Conservation (phyloP, 495 filamentous ascomycete species). For the Aspergillus nidulans region DNA sequence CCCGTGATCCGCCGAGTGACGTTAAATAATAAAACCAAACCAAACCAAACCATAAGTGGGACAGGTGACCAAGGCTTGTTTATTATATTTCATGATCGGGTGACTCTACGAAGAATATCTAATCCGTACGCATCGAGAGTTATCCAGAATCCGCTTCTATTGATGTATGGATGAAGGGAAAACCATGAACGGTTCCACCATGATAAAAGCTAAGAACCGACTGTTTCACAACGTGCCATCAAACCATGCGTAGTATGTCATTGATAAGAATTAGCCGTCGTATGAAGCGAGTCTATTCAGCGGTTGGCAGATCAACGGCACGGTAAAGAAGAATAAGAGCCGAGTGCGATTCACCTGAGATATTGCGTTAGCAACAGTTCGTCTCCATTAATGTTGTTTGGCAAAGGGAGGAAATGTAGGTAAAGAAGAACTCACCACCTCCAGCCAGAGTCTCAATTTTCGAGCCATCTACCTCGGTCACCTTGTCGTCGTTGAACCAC, state of each 20-base stretch:
- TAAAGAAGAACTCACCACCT: conserved; percentile 59
- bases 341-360: conserved; percentile 78
- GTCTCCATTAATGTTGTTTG: background rate
- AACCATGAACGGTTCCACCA: background rate
- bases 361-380: background rate
- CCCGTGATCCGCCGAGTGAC: no score
- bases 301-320: conserved; percentile 64
- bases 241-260: background rate
- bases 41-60: no score
- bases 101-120: background rate
- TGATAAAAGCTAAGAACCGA: background rate
- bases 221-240: background rate
- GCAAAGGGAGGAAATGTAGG: background rate
- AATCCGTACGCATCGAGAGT: background rate
- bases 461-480: conserved; percentile 83
- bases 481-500: conserved; percentile 99
- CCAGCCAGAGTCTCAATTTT: conserved; percentile 88
- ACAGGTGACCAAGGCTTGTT: background rate
- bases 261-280: background rate
- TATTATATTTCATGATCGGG: background rate
- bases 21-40: no score
- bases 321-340: conserved; percentile 90
- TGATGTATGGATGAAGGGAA: background rate
- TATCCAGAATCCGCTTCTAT: background rate
- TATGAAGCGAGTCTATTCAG: conserved; percentile 32